phyloP scores from a whole-genome alignment of 306 rosid species.

The Quillaja saponaria region DNA sequence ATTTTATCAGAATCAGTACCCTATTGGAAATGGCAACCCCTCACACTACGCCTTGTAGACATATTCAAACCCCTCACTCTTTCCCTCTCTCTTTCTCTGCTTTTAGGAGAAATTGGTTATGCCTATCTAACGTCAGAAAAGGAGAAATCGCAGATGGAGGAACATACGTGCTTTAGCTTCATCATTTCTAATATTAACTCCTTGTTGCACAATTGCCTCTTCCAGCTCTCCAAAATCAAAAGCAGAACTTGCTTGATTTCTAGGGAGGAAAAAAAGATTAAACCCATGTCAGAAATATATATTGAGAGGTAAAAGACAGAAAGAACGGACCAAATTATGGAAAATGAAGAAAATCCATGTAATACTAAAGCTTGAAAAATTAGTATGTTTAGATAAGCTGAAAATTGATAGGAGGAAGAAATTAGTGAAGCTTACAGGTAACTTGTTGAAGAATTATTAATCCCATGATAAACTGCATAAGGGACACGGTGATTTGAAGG shows the following conservation, averaged over 20 bases:
- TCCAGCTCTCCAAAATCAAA: constrained; percentile 65
- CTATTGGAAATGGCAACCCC: constrained; percentile 49
- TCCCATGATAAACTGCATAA: constrained; percentile 47
- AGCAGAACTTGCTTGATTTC: constrained; percentile 46
- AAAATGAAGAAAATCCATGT: constrained; percentile 2
- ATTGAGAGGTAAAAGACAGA: background rate
- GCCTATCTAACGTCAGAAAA: constrained; percentile 46
- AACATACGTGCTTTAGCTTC: constrained; percentile 72
- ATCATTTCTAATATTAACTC: constrained; percentile 59
- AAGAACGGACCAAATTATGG: constrained; percentile 5
- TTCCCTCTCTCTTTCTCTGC: constrained; percentile 25
- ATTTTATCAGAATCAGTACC: constrained; percentile 53
- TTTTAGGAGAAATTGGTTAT: constrained; percentile 46
- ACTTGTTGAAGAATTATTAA: constrained; percentile 41
- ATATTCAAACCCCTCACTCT: constrained; percentile 43
- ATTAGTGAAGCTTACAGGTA: constrained; percentile 38
- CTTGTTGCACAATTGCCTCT: constrained; percentile 59
- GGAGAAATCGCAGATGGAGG: constrained; percentile 18
- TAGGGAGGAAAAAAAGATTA: background rate
- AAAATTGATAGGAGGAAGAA: background rate
- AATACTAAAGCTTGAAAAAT: background rate
- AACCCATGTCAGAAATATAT: constrained; percentile 8
- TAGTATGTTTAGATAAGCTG: background rate
- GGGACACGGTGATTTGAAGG: constrained; percentile 51
- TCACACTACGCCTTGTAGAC: constrained; percentile 37